A percentile compares a stretch with the other conserved stretches of the same genome.
Evolutionary conservation across 176 grass and related monocot genomes (phyloP).

Genomic region (Rhynchospora breviuscula): DNA sequence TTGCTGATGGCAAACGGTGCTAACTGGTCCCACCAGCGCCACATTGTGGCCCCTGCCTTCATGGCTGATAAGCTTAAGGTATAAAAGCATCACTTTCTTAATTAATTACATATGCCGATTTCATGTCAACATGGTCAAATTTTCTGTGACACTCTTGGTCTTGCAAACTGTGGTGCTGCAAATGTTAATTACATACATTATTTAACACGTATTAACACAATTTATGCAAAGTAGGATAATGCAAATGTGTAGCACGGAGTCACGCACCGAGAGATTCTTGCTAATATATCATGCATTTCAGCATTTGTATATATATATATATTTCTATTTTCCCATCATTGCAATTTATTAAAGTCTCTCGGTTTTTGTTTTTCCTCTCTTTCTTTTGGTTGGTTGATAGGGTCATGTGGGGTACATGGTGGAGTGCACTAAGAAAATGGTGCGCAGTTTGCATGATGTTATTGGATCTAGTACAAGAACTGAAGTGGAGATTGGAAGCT

Average conservation of each 20-base stretch:
- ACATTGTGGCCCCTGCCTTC: conserved; percentile 86
- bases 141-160: background rate
- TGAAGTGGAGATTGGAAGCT: conserved; percentile 67
- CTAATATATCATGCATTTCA: background rate
- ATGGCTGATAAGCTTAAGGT: conserved; percentile 96
- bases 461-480: conserved; percentile 7
- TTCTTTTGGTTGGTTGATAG: conserved; percentile 29
- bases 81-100: background rate
- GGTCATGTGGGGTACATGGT: conserved; percentile 70
- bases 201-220: background rate
- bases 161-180: background rate
- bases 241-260: background rate
- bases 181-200: background rate
- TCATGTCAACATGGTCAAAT: background rate
- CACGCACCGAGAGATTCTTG: background rate
- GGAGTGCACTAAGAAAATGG: conserved; percentile 66
- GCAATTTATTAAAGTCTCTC: conserved; percentile 11
- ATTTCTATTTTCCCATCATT: conserved; percentile 16
- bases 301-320: background rate
- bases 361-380: background rate
- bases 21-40: conserved; percentile 84
- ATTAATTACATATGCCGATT: too few species aligned
- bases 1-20: conserved; percentile 86
- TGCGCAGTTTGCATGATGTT: conserved; percentile 32
- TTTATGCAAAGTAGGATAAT: background rate